phyloP scores from a whole-genome alignment of 2,329 filamentous ascomycete species.

The Fusarium verrucosum region DNA sequence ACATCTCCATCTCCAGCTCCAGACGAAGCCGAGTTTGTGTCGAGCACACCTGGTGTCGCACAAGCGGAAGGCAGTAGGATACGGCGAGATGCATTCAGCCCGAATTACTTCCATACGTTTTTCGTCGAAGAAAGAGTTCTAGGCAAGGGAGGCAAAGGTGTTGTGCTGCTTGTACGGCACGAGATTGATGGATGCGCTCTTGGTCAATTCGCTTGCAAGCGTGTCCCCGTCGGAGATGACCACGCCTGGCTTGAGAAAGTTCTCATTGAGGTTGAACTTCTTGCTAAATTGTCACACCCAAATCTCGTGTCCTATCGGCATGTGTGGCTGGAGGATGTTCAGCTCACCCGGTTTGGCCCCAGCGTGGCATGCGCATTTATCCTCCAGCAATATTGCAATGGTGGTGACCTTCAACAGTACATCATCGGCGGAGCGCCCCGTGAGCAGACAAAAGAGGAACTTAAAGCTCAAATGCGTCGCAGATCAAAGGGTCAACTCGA shows the following conservation, averaged over 20 bases:
- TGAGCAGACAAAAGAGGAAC: slow-evolving; percentile 77
- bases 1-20: slow-evolving; percentile 36
- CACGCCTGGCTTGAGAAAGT: slow-evolving; percentile 96
- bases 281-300: slow-evolving; percentile 90
- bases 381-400: slow-evolving; percentile 96
- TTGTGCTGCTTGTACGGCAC: slow-evolving; percentile 93
- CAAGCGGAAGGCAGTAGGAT: slow-evolving; percentile 73
- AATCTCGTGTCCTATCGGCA: slow-evolving; percentile 97
- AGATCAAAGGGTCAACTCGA: slow-evolving; percentile 82
- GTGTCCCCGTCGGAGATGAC: slow-evolving; percentile 93
- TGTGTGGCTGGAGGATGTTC: slow-evolving; percentile 93
- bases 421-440: slow-evolving; percentile 75
- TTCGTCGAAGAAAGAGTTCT: slow-evolving; percentile 90
- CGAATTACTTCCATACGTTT: slow-evolving; percentile 90
- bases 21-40: slow-evolving; percentile 59
- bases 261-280: slow-evolving; percentile 88
- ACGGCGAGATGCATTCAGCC: slow-evolving; percentile 85
- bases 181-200: slow-evolving; percentile 88
- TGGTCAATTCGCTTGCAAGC: slow-evolving; percentile 94
- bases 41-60: slow-evolving; percentile 60
- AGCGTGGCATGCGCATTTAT: slow-evolving; percentile 96
- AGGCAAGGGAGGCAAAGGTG: slow-evolving; percentile 90
- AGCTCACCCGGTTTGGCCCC: slow-evolving; percentile 86
- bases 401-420: slow-evolving; percentile 88
- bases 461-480: slow-evolving; percentile 87